A percentile compares a stretch with the other conserved stretches of the same genome.
phyloP scores from a whole-genome alignment of 2,329 filamentous ascomycete genomes.

The Dactylellina leptospora region DNA sequence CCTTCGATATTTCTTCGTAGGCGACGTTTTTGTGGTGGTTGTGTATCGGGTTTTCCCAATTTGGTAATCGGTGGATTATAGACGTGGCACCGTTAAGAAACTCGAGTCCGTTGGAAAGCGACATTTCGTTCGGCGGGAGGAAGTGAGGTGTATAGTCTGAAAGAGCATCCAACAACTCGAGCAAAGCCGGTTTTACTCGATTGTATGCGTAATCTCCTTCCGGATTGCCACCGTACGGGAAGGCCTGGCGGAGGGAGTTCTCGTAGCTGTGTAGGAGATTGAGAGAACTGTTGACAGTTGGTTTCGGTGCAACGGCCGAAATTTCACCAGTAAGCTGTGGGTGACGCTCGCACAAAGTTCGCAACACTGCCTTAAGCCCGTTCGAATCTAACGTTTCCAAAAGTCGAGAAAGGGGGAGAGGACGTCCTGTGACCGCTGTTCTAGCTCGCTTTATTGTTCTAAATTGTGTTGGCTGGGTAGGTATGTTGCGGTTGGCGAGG shows the following conservation, averaged over 20 bases:
- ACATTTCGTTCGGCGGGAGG: slow-evolving; percentile 86
- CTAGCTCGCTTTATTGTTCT: slow-evolving; percentile 70
- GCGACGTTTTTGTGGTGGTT: slow-evolving; percentile 93
- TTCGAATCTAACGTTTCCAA: slow-evolving; percentile 90
- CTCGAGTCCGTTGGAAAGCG: slow-evolving; percentile 81
- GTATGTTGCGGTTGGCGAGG: slow-evolving; percentile 73
- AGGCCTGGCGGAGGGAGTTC: slow-evolving; percentile 76
- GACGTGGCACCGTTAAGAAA: slow-evolving; percentile 91
- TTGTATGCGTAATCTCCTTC: slow-evolving; percentile 95
- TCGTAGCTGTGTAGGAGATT: slow-evolving; percentile 85
- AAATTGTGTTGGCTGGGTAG: slow-evolving; percentile 71
- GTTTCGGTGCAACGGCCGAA: slow-evolving; percentile 82
- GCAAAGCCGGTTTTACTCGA: slow-evolving; percentile 81
- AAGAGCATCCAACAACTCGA: slow-evolving; percentile 84
- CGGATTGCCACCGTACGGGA: slow-evolving; percentile 83
- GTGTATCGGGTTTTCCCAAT: slow-evolving; percentile 89
- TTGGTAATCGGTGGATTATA: slow-evolving; percentile 85
- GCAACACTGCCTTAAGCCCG: slow-evolving; percentile 84
- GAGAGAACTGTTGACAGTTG: slow-evolving; percentile 80
- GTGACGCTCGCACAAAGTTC: slow-evolving; percentile 88
- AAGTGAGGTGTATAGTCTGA: slow-evolving; percentile 96
- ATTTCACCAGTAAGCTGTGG: slow-evolving; percentile 87
- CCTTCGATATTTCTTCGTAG: slow-evolving; percentile 93
- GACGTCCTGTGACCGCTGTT: slow-evolving; percentile 74
- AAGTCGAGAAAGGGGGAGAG: slow-evolving; percentile 76